Base-by-base conservation (phyloP, 257 asterid species). In the Linderniella brevidens region DNA sequence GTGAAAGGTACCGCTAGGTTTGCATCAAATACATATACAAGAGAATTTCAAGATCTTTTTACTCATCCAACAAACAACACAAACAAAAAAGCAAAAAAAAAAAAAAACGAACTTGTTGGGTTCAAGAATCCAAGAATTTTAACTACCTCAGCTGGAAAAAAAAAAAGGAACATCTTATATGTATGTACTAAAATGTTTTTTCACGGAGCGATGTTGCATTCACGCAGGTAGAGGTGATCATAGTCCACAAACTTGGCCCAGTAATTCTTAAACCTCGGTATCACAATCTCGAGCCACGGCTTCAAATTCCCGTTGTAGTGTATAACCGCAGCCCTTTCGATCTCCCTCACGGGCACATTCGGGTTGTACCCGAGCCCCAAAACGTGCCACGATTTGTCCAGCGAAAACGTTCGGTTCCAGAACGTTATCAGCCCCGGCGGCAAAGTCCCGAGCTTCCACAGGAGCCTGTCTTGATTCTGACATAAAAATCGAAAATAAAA, bases 391-490 rank as follows among this genome's bases (percentile, higher is more conserved):
- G 78, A 71, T 53, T 71, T 77, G 49, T 79, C 80, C 6, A 87
- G 95, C 29, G 73, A 64, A 50, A 53, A 78, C 1, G 77, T 87
- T 3, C 71, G 77, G 20, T 83, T 76, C 95, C 93, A 83, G 61
- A 87, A 87, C 13, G 97, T 87, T 57, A 83, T 73, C 60, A 87
- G 64, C 37, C 97, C 97, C 4, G 97, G 97, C 13, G 97, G 97
- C 39, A 87, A 59, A 5, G 97, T 87, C 48, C 95, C 97, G 42
- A 88, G 74, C 66, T 82, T 83, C 97, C 97, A 88, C 13, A 88
- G 64, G 57, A 58, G 68, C 57, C 95, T 80, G 49, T 84, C 82
- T 19, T 74, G 90, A 58, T 88, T 88, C 97, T 87, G 84, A 41
- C 18, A 32, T 59, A 14, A 47, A 46, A 17, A 35, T 2, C 3